phyloP scores from a whole-genome alignment of 208 protist genomes.

The Vickermania spadyakhi region DNA sequence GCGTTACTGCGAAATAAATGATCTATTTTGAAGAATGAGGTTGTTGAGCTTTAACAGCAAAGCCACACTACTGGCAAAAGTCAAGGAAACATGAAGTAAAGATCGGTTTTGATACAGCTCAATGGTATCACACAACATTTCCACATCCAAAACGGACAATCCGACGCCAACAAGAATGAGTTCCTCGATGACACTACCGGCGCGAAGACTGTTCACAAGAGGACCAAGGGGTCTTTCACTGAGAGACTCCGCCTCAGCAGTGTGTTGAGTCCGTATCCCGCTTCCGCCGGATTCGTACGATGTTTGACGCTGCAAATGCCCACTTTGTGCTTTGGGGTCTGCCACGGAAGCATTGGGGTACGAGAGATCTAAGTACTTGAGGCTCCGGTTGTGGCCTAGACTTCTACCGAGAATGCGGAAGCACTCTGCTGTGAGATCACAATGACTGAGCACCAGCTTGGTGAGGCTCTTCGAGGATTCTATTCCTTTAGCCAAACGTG shows the following conservation, averaged over 20 bases:
- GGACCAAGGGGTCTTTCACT: constrained; percentile 43
- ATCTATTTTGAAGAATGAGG: background rate
- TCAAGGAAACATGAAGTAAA: constrained; percentile 42
- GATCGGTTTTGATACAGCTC: constrained; percentile 40
- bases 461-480: background rate
- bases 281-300: background rate
- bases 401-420: background rate
- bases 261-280: too few relatives aligned
- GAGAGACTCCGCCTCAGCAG: constrained; percentile 8
- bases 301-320: background rate
- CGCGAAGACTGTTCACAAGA: constrained; percentile 45
- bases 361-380: background rate
- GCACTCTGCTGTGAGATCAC: background rate
- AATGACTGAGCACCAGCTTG: background rate
- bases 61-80: constrained; percentile 26
- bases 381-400: background rate
- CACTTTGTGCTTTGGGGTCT: background rate
- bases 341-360: background rate
- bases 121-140: constrained; percentile 59
- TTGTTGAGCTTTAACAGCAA: constrained; percentile 56
- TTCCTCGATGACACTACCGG: constrained; percentile 27
- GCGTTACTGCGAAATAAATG: too few relatives aligned
- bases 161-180: constrained; percentile 48
- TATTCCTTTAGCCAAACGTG: background rate
- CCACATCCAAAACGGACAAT: constrained; percentile 46